phyloP scores from a whole-genome alignment of 2,329 filamentous ascomycete genomes.

The Curvularia eragrostidis region DNA sequence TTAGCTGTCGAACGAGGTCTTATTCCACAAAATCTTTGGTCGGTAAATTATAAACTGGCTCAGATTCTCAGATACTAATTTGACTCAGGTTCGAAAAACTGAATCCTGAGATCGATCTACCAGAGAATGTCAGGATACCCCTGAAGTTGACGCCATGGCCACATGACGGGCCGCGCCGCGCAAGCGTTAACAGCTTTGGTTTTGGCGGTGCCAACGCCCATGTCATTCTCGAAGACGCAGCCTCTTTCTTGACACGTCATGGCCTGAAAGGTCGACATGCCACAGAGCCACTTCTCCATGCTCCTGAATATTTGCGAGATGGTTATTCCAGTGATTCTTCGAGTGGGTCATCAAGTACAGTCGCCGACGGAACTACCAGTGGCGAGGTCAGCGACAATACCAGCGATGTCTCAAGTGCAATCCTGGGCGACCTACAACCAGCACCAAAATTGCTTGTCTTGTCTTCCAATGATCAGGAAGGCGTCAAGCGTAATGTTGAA shows the following conservation, averaged over 20 bases:
- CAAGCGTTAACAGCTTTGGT: constrained; percentile 58
- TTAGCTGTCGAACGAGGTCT: constrained; percentile 51
- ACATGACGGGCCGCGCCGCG: constrained; percentile 38
- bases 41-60: constrained; percentile 27
- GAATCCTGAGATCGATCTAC: constrained; percentile 7
- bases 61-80: not conserved
- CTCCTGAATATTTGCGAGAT: constrained; percentile 11
- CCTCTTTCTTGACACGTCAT: constrained; percentile 7
- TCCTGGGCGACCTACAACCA: constrained; percentile 6
- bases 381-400: constrained; percentile 7
- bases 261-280: constrained; percentile 18
- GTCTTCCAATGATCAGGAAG: constrained; percentile 15
- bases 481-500: constrained; percentile 10
- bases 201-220: constrained; percentile 52
- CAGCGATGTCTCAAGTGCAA: constrained; percentile 11
- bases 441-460: constrained; percentile 6
- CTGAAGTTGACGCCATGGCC: constrained; percentile 27
- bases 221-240: constrained; percentile 25
- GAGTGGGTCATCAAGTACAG: constrained; percentile 8
- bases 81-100: constrained; percentile 9
- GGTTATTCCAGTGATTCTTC: not conserved
- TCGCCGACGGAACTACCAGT: constrained; percentile 3
- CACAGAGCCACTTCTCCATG: constrained; percentile 20
- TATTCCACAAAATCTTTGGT: constrained; percentile 45
- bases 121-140: constrained; percentile 13